Evolutionary conservation across 2,329 filamentous ascomycete species (phyloP).

Genomic region (Fusarium sp.): DNA sequence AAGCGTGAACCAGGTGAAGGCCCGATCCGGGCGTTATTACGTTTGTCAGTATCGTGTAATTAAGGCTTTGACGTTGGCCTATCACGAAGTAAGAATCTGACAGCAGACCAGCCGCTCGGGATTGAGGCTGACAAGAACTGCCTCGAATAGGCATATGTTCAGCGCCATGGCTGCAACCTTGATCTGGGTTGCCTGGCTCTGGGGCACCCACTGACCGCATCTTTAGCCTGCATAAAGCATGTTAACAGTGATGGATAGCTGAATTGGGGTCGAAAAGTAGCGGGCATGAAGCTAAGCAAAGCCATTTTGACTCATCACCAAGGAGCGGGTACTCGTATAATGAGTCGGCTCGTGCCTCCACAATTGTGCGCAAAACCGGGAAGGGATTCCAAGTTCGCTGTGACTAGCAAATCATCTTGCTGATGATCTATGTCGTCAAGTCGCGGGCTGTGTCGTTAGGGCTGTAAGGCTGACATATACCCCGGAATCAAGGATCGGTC

Average conservation of each 20-base stretch:
- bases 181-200: conserved; percentile 19
- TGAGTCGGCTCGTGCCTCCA: conserved; percentile 21
- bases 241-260: conserved; percentile 10
- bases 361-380: conserved; percentile 21
- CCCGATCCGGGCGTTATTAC: conserved; percentile 34
- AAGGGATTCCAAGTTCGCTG: conserved; percentile 13
- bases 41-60: conserved; percentile 30
- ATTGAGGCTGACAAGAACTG: conserved; percentile 35
- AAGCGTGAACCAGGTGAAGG: conserved; percentile 37
- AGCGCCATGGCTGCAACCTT: conserved; percentile 29
- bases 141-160: conserved; percentile 31
- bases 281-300: conserved; percentile 21
- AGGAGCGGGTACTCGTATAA: conserved; percentile 26
- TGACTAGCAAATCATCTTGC: conserved; percentile 28
- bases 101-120: conserved; percentile 39
- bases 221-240: conserved; percentile 19
- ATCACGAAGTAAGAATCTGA: conserved; percentile 44
- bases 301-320: conserved; percentile 33
- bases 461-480: conserved; percentile 49
- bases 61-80: conserved; percentile 19
- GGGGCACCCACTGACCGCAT: conserved; percentile 24
- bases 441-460: conserved; percentile 39
- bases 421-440: conserved; percentile 19
- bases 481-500: conserved; percentile 41
- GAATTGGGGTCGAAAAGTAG: conserved; percentile 28